phyloP scores from a whole-genome alignment of 768 basidiomycete species.

The Tephrocybe sp. region DNA sequence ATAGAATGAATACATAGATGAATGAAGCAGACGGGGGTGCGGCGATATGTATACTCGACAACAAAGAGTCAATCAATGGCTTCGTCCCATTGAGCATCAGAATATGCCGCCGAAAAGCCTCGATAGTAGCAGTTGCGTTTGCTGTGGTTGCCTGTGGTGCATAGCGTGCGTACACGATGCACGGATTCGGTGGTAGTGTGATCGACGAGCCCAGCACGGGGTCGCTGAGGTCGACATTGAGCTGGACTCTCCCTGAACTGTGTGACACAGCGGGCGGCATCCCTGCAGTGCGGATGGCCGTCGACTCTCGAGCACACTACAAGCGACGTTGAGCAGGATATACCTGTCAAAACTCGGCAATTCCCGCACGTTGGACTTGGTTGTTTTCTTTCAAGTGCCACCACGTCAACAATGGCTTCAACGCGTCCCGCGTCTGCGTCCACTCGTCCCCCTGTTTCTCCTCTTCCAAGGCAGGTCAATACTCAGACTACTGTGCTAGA shows the following conservation, averaged over 20 bases:
- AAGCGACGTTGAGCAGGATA: too few species aligned
- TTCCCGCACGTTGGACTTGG: not conserved
- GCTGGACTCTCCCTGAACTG: not conserved
- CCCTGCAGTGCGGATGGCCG: too few species aligned
- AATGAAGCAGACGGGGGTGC: conserved; percentile 28
- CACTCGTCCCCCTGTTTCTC: conserved; percentile 54
- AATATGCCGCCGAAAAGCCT: not conserved
- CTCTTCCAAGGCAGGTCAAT: conserved; percentile 59
- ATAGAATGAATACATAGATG: conserved; percentile 35
- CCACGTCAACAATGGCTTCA: conserved; percentile 1
- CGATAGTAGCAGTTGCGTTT: not conserved
- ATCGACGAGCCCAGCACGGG: conserved; percentile 48
- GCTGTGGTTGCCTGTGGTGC: not conserved
- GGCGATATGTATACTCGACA: conserved; percentile 50
- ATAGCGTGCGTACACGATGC: conserved; percentile 31
- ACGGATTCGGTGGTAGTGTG: conserved; percentile 40
- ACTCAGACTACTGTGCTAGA: conserved; percentile 81
- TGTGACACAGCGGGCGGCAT: not conserved
- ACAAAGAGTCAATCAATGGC: conserved; percentile 47
- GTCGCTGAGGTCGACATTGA: conserved; percentile 30
- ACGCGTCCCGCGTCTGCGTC: not conserved
- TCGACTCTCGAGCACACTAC: too few species aligned
- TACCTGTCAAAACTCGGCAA: not conserved
- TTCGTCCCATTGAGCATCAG: conserved; percentile 32
- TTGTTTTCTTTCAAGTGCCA: conserved; percentile 12